phyloP scores from a whole-genome alignment of 2,329 filamentous ascomycete genomes.

The Hypoxylon sp. region DNA sequence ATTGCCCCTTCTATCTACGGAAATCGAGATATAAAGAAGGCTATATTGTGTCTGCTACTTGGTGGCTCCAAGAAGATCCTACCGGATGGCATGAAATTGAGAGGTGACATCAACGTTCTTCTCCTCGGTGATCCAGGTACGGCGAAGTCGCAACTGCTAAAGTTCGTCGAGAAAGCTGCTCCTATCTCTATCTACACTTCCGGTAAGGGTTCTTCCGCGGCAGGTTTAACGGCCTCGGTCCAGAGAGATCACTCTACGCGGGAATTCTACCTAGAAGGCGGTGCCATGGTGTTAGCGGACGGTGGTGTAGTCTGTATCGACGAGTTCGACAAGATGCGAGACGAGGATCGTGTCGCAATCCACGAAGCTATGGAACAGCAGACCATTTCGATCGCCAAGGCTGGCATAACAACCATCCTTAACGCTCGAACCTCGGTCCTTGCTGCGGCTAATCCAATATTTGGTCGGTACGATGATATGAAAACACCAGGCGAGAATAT shows the following conservation, averaged over 20 bases:
- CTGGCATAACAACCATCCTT: slow-evolving; percentile 97
- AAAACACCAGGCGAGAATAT: slow-evolving; percentile 99
- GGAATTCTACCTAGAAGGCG: slow-evolving; percentile 98
- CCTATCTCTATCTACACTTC: slow-evolving; percentile 99
- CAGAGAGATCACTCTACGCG: slow-evolving; percentile 92
- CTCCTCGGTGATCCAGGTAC: slow-evolving; percentile 98
- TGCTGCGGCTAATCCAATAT: slow-evolving; percentile 96
- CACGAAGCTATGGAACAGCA: slow-evolving; percentile 99
- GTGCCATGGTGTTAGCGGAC: slow-evolving; percentile 98
- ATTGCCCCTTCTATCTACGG: slow-evolving; percentile 98
- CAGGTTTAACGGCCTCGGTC: slow-evolving; percentile 96
- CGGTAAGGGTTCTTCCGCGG: slow-evolving; percentile 96
- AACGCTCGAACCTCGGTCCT: slow-evolving; percentile 96
- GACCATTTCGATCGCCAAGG: slow-evolving; percentile 98
- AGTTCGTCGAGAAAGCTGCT: slow-evolving; percentile 96
- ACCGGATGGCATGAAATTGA: slow-evolving; percentile 95
- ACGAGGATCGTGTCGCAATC: slow-evolving; percentile 97
- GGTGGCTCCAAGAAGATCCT: slow-evolving; percentile 98
- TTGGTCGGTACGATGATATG: slow-evolving; percentile 97
- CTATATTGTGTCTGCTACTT: slow-evolving; percentile 92
- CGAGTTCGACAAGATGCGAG: slow-evolving; percentile 99
- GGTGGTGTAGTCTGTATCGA: slow-evolving; percentile 98
- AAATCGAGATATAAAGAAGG: slow-evolving; percentile 96
- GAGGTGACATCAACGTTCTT: slow-evolving; percentile 98
- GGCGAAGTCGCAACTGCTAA: slow-evolving; percentile 95